Evolutionary conservation across 2,329 filamentous ascomycete species (phyloP), one percentile per base, ranked within the genome.

Genomic region (Venturia nashicola): DNA sequence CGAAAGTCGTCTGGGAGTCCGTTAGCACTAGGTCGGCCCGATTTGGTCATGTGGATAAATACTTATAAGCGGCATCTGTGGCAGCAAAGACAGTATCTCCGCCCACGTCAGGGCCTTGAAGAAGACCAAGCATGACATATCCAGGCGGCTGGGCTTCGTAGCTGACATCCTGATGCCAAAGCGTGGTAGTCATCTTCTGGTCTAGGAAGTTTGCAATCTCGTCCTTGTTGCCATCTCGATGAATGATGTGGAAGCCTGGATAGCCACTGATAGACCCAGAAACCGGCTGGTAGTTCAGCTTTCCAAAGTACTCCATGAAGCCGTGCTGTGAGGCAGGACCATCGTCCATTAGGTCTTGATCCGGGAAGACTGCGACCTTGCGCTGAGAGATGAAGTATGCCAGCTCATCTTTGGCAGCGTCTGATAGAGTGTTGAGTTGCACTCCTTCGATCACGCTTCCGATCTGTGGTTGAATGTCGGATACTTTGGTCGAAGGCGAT

Each of bases 301-400:
- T 76, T 20, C 77, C 77, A 67, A 79, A 79, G 64, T 79, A 71
- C 51, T 74, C 70, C 70, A 77, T 77, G 65, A 79, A 79, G 2
- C 74, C 70, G 61, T 78, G 75, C 67, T 78, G 77, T 14, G 69
- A 70, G 5, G 72, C 73, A 3, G 76, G 77, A 8, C 77, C 76
- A 20, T 74, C 74, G 65, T 78, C 74, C 34, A 79, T 76, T 59
- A 80, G 74, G 64, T 82, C 78, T 65, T 82, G 78, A 42, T 80
- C 74, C n/a, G 78, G 78, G 71, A 82, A 81, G 42, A 79, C 78
- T 14, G 79, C 74, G 18, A 81, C 77, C 61, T 79, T 79, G 66
- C 73, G 69, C 66, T 75, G 72, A 5, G 72, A 72, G 55, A 75
- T 73, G 60, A 75, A 66, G 60, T 74, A 67, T 34, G 79, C 80